Evolutionary conservation across 2,329 filamentous ascomycete genomes (phyloP).

Genomic region (Amylocarpus encephaloides): DNA sequence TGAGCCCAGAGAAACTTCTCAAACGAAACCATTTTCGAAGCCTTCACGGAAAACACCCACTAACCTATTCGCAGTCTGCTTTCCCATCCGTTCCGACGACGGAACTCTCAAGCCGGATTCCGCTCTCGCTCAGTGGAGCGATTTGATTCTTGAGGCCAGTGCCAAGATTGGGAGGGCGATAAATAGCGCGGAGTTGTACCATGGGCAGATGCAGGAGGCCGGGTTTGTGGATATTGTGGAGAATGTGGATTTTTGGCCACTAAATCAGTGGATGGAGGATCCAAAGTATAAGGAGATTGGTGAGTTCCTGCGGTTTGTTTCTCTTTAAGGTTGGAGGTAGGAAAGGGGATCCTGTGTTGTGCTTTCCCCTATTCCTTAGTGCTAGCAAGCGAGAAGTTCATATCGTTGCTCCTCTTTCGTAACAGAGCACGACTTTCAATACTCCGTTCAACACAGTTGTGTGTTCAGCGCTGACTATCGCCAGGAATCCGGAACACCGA

Average conservation of each 20-base stretch:
- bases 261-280: conserved; percentile 46
- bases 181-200: conserved; percentile 26
- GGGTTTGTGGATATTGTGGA: conserved; percentile 31
- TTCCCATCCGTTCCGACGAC: conserved; percentile 32
- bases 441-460: too few relatives aligned
- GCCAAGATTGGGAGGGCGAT: conserved; percentile 29
- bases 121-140: conserved; percentile 13
- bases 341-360: too few relatives aligned
- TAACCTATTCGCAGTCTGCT: too few relatives aligned
- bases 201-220: conserved; percentile 13
- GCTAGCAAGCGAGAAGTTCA: not conserved
- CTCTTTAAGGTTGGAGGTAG: too few relatives aligned
- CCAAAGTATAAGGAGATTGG: conserved; percentile 28
- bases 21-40: too few relatives aligned
- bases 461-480: not conserved
- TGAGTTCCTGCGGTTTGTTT: not conserved
- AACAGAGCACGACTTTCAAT: too few relatives aligned
- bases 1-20: too few relatives aligned
- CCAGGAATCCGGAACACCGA: conserved; percentile 17
- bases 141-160: conserved; percentile 30
- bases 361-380: too few relatives aligned
- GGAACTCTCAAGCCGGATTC: conserved; percentile 17
- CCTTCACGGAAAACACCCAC: too few relatives aligned
- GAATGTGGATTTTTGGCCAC: conserved; percentile 42
- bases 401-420: too few relatives aligned